These are phyloP conservation scores for Pichia deserticola DNA, from an alignment of 805 yeast genomes.

Conservation along the genomic window DNA sequence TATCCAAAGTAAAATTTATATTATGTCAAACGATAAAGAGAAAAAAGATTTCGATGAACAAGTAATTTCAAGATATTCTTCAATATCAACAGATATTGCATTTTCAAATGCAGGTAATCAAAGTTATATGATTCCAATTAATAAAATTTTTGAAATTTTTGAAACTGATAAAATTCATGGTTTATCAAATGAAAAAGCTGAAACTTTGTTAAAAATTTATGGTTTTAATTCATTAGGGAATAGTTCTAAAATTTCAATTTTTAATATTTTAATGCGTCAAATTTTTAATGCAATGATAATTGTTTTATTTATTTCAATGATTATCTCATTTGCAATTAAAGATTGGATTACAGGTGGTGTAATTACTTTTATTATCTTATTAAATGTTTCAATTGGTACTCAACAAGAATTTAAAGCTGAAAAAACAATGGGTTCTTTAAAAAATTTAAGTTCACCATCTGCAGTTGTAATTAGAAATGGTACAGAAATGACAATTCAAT, in stretches of 20 bases:
- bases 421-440: constrained; percentile 69
- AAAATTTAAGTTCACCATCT: constrained; percentile 60
- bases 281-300: constrained; percentile 72
- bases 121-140: constrained; percentile 17
- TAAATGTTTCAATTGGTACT: constrained; percentile 62
- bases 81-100: not conserved
- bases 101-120: constrained; percentile 11
- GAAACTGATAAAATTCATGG: constrained; percentile 43
- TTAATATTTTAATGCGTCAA: constrained; percentile 55
- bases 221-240: constrained; percentile 62
- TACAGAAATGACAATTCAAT: constrained; percentile 45
- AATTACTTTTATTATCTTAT: constrained; percentile 55
- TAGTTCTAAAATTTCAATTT: constrained; percentile 45
- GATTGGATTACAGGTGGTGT: constrained; percentile 85
- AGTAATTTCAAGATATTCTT: constrained; percentile 6
- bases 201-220: constrained; percentile 24
- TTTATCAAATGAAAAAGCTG: constrained; percentile 31
- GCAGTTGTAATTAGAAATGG: constrained; percentile 64
- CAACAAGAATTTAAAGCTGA: constrained; percentile 70
- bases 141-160: constrained; percentile 15
- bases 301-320: constrained; percentile 61
- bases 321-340: constrained; percentile 61
- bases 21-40: constrained; percentile 6
- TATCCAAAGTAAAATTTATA: too few species aligned
- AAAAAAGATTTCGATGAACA: constrained; percentile 7